Conservation (phyloP, 192 early-diverging fungal genomes). For the Pilobolus umbonatus region DNA sequence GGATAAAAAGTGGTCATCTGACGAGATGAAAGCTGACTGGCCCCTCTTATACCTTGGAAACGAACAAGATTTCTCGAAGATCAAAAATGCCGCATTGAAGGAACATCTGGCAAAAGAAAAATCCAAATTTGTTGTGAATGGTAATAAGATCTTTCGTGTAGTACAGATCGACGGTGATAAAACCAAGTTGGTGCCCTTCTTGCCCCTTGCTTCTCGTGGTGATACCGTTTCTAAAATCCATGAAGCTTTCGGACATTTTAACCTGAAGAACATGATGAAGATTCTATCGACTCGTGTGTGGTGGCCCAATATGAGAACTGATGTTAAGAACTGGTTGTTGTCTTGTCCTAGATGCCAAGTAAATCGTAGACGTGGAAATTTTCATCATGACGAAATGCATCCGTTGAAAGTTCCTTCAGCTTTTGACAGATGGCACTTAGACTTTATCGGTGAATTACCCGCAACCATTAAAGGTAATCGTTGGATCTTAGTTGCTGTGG, state of each 20-base stretch:
- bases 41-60: not conserved
- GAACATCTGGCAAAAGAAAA: not conserved
- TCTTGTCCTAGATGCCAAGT: constrained; percentile 1
- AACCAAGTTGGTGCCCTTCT: not conserved
- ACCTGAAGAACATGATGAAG: not conserved
- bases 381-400: not conserved
- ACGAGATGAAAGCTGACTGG: not conserved
- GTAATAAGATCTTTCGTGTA: not conserved
- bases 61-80: not conserved
- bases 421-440: constrained; percentile 7
- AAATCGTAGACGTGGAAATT: not conserved
- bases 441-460: constrained; percentile 10
- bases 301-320: constrained; percentile 15
- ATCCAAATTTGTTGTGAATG: not conserved
- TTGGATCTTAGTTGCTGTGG: constrained; percentile 24
- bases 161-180: not conserved
- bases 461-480: not conserved
- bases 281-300: not conserved
- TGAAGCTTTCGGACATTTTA: not conserved
- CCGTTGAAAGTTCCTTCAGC: not conserved
- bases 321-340: not conserved
- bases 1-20: not conserved
- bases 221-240: not conserved
- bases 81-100: not conserved
- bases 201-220: not conserved